Evolutionary conservation across 2,329 filamentous ascomycete genomes (phyloP).

Genomic region (Cordyceps militaris): DNA sequence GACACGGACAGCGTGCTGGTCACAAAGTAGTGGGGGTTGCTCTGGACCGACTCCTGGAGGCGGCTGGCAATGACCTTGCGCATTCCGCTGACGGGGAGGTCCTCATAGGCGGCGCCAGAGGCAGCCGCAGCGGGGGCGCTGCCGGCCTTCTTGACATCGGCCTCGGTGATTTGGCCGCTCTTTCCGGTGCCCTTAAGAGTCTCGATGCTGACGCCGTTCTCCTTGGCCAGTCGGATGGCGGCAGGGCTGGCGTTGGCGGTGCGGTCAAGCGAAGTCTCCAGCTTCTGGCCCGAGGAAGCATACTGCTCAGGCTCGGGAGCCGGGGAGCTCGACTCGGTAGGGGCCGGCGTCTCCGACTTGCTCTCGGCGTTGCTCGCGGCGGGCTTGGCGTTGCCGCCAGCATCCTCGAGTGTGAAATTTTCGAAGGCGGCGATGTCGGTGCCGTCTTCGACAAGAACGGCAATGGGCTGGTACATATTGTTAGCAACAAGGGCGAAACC

Average conservation of each 20-base stretch:
- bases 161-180: constrained; percentile 80
- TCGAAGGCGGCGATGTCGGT: constrained; percentile 83
- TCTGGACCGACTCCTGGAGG: constrained; percentile 77
- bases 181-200: constrained; percentile 81
- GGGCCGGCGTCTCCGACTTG: constrained; percentile 53
- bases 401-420: constrained; percentile 80
- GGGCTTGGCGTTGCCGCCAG: constrained; percentile 69
- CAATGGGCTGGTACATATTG: constrained; percentile 70
- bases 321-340: constrained; percentile 42
- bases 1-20: constrained; percentile 82
- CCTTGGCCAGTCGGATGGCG: constrained; percentile 74
- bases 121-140: constrained; percentile 48
- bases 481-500: neutral
- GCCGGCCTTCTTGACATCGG: constrained; percentile 80
- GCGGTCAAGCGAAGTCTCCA: constrained; percentile 80
- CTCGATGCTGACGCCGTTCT: constrained; percentile 73
- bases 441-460: constrained; percentile 87
- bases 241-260: constrained; percentile 65
- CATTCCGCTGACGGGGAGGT: constrained; percentile 82
- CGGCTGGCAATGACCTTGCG: constrained; percentile 95
- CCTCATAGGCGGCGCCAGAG: constrained; percentile 66
- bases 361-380: constrained; percentile 60
- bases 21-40: constrained; percentile 98
- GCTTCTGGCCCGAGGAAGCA: constrained; percentile 63
- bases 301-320: constrained; percentile 59